Evolutionary conservation across 176 grass and related monocot genomes (phyloP).

Genomic region (Olyra latifolia): DNA sequence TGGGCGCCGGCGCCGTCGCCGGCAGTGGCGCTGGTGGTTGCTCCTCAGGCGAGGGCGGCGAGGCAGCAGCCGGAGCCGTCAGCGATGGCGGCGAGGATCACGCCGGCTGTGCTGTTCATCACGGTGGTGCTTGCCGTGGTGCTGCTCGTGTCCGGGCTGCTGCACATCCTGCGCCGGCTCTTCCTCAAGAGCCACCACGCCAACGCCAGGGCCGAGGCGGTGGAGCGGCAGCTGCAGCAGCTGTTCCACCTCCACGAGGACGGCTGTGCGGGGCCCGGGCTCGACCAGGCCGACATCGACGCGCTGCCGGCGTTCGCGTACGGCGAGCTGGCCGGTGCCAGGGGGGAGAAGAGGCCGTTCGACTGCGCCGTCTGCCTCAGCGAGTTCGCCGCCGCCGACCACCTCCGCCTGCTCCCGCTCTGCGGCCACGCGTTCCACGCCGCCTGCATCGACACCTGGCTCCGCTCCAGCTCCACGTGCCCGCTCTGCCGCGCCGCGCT

Average conservation of each 20-base stretch:
- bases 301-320: slow-evolving; percentile 80
- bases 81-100: slow-evolving; percentile 39
- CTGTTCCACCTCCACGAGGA: slow-evolving; percentile 71
- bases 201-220: slow-evolving; percentile 43
- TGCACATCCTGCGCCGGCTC: slow-evolving; percentile 73
- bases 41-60: neutral
- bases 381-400: slow-evolving; percentile 67
- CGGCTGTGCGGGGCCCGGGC: slow-evolving; percentile 30
- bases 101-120: slow-evolving; percentile 79
- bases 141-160: slow-evolving; percentile 69
- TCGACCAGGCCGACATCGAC: slow-evolving; percentile 73
- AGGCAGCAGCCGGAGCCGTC: neutral
- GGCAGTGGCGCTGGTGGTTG: neutral
- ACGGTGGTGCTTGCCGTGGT: slow-evolving; percentile 83
- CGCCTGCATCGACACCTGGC: slow-evolving; percentile 89
- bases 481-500: slow-evolving; percentile 78
- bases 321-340: slow-evolving; percentile 57
- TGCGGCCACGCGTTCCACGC: slow-evolving; percentile 93
- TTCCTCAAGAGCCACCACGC: slow-evolving; percentile 67
- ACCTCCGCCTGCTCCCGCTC: slow-evolving; percentile 80
- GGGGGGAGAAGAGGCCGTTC: slow-evolving; percentile 53
- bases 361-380: slow-evolving; percentile 90
- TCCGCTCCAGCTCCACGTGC: slow-evolving; percentile 82
- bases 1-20: neutral
- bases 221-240: slow-evolving; percentile 85